Evolutionary conservation across 805 yeast species (phyloP).

Genomic region (Nakazawaea ernobii): DNA sequence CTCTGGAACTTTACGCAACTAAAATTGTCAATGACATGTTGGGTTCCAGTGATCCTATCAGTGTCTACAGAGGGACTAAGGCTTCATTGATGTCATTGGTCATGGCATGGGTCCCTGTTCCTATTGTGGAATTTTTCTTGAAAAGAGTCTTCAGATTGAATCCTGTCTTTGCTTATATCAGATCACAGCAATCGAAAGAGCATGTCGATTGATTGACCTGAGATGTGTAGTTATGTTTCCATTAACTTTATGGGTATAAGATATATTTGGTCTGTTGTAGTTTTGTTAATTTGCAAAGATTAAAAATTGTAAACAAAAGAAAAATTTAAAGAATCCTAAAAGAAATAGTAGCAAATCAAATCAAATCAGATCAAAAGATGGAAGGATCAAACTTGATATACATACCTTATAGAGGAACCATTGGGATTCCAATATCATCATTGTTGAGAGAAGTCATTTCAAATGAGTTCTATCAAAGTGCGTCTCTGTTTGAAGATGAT

Average conservation of each 20-base stretch:
- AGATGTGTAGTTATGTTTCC: background rate
- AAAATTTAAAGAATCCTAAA: background rate
- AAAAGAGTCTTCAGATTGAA: constrained; percentile 28
- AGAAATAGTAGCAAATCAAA: background rate
- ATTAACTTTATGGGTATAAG: background rate
- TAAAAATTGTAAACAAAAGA: background rate
- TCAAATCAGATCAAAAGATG: background rate
- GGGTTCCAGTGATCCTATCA: constrained; percentile 33
- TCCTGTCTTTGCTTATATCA: constrained; percentile 26
- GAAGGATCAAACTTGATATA: constrained; percentile 8
- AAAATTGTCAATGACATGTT: constrained; percentile 48
- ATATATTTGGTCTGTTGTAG: background rate
- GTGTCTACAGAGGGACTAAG: constrained; percentile 52
- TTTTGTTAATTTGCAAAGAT: background rate
- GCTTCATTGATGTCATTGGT: constrained; percentile 14
- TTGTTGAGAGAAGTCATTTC: constrained; percentile 1
- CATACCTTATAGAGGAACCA: constrained; percentile 10
- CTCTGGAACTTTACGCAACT: constrained; percentile 51
- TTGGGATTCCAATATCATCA: constrained; percentile 7
- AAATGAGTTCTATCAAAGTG: constrained; percentile 32
- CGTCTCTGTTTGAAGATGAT: constrained; percentile 22
- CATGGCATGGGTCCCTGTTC: constrained; percentile 22
- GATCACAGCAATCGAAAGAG: constrained; percentile 11
- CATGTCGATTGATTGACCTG: background rate
- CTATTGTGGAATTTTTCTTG: constrained; percentile 20